Percentiles rank a stretch among this genome's conserved stretches.
Conservation (phyloP, 2,329 filamentous ascomycete species). For the Setomelanomma holmii region DNA sequence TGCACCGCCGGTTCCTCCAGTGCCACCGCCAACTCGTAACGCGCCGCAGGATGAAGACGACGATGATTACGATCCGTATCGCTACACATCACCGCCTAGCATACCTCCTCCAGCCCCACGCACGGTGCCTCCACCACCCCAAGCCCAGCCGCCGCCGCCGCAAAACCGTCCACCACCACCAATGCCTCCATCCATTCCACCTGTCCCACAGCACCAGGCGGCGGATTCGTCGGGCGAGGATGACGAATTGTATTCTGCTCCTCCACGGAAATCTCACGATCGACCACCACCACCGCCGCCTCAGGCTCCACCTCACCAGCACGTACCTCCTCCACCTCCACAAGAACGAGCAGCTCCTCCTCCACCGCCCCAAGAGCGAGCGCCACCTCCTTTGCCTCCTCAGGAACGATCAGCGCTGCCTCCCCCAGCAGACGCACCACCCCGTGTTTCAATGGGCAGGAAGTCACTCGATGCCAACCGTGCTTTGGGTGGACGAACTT, state of each 20-base stretch:
- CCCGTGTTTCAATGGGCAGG: conserved; percentile 56
- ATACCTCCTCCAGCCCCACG: conserved; percentile 42
- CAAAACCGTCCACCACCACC: conserved; percentile 40
- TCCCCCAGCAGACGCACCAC: conserved; percentile 53
- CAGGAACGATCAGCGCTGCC: conserved; percentile 30
- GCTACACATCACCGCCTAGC: conserved; percentile 49
- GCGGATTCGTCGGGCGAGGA: conserved; percentile 44
- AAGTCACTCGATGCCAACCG: conserved; percentile 72
- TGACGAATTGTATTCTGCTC: conserved; percentile 46
- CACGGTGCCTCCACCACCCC: conserved; percentile 46
- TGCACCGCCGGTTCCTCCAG: conserved; percentile 70
- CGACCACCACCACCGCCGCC: conserved; percentile 46
- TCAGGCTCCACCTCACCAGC: conserved; percentile 43
- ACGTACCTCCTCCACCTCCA: conserved; percentile 46
- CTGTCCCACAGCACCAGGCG: conserved; percentile 35
- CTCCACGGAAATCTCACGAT: conserved; percentile 45
- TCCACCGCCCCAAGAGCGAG: conserved; percentile 46
- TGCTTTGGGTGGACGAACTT: conserved; percentile 61
- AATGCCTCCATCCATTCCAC: conserved; percentile 45
- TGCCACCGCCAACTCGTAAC: conserved; percentile 69
- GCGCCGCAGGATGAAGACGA: conserved; percentile 45
- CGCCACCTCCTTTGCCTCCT: conserved; percentile 54
- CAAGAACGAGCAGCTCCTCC: conserved; percentile 50
- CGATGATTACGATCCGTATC: conserved; percentile 75
- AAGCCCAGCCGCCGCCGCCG: conserved; percentile 37